Percentiles rank a stretch among this genome's conserved stretches.
Evolutionary conservation across 257 asterid genomes (phyloP).

Genomic region (Verbena officinalis): DNA sequence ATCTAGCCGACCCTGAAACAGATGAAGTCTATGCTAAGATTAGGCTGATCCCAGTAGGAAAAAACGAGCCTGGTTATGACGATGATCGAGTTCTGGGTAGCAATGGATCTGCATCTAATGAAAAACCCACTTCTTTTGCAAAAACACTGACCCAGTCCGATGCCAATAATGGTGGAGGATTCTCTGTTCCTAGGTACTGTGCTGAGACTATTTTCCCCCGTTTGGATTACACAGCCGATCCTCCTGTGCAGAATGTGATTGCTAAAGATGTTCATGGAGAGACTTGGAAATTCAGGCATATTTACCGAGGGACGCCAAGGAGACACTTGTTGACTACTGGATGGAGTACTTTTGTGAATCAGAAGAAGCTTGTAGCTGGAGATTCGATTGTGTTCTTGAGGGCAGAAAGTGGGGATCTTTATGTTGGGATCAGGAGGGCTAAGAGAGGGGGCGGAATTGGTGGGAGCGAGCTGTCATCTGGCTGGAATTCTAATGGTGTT

Average conservation of each 20-base stretch:
- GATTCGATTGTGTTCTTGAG: constrained; percentile 54
- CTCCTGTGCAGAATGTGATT: constrained; percentile 49
- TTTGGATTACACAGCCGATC: constrained; percentile 47
- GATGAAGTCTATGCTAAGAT: constrained; percentile 56
- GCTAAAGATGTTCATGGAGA: constrained; percentile 54
- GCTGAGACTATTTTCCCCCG: constrained; percentile 63
- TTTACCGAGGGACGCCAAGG: constrained; percentile 58
- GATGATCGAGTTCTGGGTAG: constrained; percentile 32
- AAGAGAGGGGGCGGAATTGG: constrained; percentile 35
- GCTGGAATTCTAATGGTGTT: constrained; percentile 45
- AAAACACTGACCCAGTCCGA: constrained; percentile 56
- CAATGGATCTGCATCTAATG: constrained; percentile 38
- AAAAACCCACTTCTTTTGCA: constrained; percentile 43
- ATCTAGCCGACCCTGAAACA: constrained; percentile 50
- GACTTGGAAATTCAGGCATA: constrained; percentile 51
- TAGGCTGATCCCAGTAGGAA: constrained; percentile 44
- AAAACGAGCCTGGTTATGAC: constrained; percentile 35
- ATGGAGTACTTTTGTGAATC: constrained; percentile 59
- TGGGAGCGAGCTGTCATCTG: constrained; percentile 34
- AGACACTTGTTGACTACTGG: constrained; percentile 64
- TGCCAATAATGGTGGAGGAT: constrained; percentile 59
- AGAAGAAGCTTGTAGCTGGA: constrained; percentile 61
- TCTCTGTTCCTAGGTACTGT: constrained; percentile 54
- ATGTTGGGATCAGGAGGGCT: constrained; percentile 54
- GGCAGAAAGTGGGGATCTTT: constrained; percentile 56